These are phyloP conservation scores for Bothriochloa decipiens DNA, from an alignment of 176 grass and related monocot species.

Conservation along the genomic window DNA sequence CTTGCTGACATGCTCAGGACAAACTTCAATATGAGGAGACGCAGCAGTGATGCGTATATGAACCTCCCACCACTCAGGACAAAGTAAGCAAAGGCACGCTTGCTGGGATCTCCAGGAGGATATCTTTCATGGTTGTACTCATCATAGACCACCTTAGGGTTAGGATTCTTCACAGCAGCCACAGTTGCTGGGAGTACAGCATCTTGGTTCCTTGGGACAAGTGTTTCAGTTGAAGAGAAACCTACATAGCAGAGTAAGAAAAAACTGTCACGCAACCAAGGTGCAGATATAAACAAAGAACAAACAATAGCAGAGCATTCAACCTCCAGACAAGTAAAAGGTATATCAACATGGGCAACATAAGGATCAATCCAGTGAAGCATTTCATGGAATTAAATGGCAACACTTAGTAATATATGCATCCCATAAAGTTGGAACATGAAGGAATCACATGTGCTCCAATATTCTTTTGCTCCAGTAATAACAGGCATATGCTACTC, in stretches of 20 bases:
- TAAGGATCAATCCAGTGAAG: constrained; percentile 12
- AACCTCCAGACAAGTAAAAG: constrained; percentile 1
- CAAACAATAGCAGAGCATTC: background rate
- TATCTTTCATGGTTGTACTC: constrained; percentile 85
- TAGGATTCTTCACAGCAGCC: constrained; percentile 78
- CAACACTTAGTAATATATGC: background rate
- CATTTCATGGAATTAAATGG: constrained; percentile 7
- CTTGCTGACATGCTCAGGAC: constrained; percentile 91
- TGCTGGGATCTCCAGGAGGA: constrained; percentile 83
- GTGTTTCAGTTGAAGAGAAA: constrained; percentile 64
- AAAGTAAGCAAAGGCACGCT: constrained; percentile 90
- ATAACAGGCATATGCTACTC: background rate
- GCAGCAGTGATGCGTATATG: constrained; percentile 78
- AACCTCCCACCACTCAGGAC: constrained; percentile 87
- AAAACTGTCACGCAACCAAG: background rate
- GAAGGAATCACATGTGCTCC: background rate
- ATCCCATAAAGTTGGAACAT: background rate
- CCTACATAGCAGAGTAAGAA: constrained; percentile 40
- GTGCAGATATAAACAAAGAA: constrained; percentile 11
- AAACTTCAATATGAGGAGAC: constrained; percentile 83
- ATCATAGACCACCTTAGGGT: constrained; percentile 79
- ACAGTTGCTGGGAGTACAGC: constrained; percentile 62
- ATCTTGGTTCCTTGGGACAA: constrained; percentile 67
- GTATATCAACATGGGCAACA: background rate
- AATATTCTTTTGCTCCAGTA: no score